Base-by-base conservation (phyloP, 164 flowering plant genomes). In the Aristolochia fimbriata region DNA sequence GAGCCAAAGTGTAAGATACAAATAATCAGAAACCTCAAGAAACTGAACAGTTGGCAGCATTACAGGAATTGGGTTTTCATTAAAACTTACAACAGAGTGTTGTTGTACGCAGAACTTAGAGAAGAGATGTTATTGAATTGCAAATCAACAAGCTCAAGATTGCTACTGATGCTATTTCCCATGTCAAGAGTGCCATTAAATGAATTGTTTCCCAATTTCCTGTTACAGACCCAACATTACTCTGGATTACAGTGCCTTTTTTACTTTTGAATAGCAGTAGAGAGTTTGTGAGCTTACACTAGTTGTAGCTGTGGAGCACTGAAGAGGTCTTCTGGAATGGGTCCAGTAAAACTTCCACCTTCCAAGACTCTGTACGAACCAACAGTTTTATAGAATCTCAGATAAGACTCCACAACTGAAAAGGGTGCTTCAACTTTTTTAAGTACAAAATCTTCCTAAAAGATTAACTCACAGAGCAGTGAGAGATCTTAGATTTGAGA, bases 91-190 rank as follows among this genome's bases (percentile, higher is more conserved):
- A 79, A 67, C 63, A 91, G 69, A 51, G 77, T 66, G 52, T 81
- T 79, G 23, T 53, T 65, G 76, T 82, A 84, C 67, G 62, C 76
- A 24, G 78, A 51, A 47, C 78, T 71, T 5, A 80, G 63, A 0
- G 75, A 47, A 19, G 82, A 54, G 45, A 93, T 88, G 14, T 78
- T 24, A 59, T 93, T 93, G 78, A 84, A 67, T 69, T 80, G 68
- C 64, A 91, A 68, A 74, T 90, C 97, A 52, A 91, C 83, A 25
- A 88, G 83, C 63, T 82, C 78, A 52, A 94, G 73, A 45, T 82
- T 73, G 52, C 65, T 70, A 73, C 88, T 60, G 25, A 83, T 75
- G 75, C 65, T 68, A 55, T 71, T 68, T 5, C 88, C 86, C 85
- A 94, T 73, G 67, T 71, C 65, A 63, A 94, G 66, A 23, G 82